These are phyloP conservation scores for Tetradesmus lagerheimii DNA, from an alignment of 139 green algal genomes.

Conservation along the genomic window DNA sequence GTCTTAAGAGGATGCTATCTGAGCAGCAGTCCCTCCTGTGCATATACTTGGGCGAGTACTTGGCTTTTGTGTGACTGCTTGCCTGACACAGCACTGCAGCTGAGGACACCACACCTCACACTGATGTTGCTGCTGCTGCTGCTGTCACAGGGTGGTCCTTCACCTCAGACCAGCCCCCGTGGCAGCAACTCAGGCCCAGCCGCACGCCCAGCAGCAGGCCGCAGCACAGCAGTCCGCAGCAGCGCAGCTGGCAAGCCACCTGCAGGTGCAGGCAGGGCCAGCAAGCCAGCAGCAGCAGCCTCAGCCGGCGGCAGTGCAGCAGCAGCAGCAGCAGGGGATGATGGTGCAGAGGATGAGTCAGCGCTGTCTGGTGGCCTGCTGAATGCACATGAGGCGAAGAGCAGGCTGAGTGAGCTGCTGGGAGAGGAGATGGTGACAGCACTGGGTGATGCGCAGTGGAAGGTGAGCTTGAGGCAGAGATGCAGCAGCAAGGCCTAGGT, in stretches of 20 bases:
- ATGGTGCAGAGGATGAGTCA: slow-evolving; percentile 54
- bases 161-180: slow-evolving; percentile 14
- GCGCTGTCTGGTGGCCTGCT: slow-evolving; percentile 53
- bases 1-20: too few relatives aligned
- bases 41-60: too few relatives aligned
- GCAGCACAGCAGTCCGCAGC: slow-evolving; percentile 1
- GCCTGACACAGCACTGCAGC: too few relatives aligned
- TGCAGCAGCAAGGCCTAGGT: neutral
- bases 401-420: slow-evolving; percentile 63
- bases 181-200: slow-evolving; percentile 14
- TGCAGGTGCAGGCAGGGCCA: neutral
- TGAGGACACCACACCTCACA: too few relatives aligned
- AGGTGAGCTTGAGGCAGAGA: slow-evolving; percentile 59
- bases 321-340: slow-evolving; percentile 13
- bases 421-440: slow-evolving; percentile 69
- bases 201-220: neutral
- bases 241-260: slow-evolving; percentile 2
- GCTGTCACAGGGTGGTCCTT: neutral
- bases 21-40: too few relatives aligned
- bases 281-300: slow-evolving; percentile 20
- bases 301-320: neutral
- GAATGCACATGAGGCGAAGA: slow-evolving; percentile 65
- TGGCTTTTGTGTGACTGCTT: neutral
- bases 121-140: too few relatives aligned
- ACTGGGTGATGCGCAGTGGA: slow-evolving; percentile 87